A percentile compares a stretch with the other conserved stretches of the same genome.
phyloP scores from a whole-genome alignment of 2,329 filamentous ascomycete genomes.

The Aspergillus fijiensis region DNA sequence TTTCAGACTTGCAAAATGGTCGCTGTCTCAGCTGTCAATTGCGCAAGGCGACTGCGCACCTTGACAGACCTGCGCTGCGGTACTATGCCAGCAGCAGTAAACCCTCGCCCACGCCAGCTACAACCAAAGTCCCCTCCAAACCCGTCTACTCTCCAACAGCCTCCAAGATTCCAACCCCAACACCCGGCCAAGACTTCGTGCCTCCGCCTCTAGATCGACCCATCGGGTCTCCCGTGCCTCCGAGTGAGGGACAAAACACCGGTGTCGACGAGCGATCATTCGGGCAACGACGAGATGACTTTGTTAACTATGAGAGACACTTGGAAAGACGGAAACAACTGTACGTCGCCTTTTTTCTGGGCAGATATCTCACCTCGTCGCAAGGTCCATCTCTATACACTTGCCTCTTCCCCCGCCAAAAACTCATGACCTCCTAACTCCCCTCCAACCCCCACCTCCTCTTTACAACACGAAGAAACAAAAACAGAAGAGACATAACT shows the following conservation, averaged over 20 bases:
- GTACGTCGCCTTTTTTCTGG: constrained; percentile 48
- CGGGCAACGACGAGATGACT: constrained; percentile 71
- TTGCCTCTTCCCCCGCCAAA: neutral
- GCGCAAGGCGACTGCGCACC: constrained; percentile 26
- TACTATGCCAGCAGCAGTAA: constrained; percentile 29
- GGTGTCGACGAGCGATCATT: constrained; percentile 69
- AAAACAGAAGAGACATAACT: neutral
- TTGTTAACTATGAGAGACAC: constrained; percentile 83
- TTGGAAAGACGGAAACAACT: constrained; percentile 71
- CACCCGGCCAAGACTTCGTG: constrained; percentile 46
- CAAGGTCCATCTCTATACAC: too few species aligned
- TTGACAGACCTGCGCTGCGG: constrained; percentile 25
- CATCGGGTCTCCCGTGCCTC: constrained; percentile 76
- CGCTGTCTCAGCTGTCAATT: constrained; percentile 40
- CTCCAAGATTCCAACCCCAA: constrained; percentile 13
- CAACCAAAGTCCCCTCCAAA: constrained; percentile 26
- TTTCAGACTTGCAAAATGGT: constrained; percentile 27
- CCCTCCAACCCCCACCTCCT: neutral
- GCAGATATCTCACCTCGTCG: too few species aligned
- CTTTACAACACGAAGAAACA: neutral
- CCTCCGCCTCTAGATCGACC: constrained; percentile 64
- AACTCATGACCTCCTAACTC: neutral
- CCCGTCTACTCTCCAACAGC: constrained; percentile 27
- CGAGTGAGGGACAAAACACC: constrained; percentile 75
- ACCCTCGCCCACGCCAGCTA: constrained; percentile 11